These are phyloP conservation scores for Truncatella angustata DNA, from an alignment of 2,329 filamentous ascomycete species.

Conservation along the genomic window DNA sequence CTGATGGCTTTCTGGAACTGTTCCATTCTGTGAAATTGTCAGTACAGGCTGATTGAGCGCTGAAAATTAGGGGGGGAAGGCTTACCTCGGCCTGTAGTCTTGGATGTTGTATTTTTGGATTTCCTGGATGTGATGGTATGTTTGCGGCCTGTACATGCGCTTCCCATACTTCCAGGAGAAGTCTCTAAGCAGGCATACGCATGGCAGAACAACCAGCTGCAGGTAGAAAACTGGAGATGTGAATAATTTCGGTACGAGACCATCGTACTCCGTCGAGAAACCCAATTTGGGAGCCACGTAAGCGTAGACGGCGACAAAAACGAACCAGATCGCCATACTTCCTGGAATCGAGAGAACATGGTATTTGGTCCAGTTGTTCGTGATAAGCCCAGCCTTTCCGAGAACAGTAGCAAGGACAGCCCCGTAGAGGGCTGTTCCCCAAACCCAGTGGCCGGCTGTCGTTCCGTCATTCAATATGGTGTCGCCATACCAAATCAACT, in stretches of 20 bases:
- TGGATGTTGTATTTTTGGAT: conserved; percentile 99
- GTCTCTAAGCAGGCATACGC: conserved; percentile 81
- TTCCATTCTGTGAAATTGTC: conserved; percentile 72
- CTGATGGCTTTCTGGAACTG: conserved; percentile 99
- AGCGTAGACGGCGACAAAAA: conserved; percentile 84
- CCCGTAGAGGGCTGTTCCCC: conserved; percentile 93
- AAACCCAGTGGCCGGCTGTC: conserved; percentile 92
- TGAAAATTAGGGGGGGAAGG: conserved; percentile 16
- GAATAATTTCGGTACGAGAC: conserved; percentile 79
- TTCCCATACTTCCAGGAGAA: conserved; percentile 97
- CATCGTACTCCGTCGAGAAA: conserved; percentile 81
- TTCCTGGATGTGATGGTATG: conserved; percentile 98
- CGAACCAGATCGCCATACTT: conserved; percentile 87
- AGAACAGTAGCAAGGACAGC: conserved; percentile 91
- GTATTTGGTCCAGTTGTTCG: conserved; percentile 99
- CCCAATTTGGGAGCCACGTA: conserved; percentile 78
- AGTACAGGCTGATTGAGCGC: conserved; percentile 15
- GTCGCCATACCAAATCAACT: conserved; percentile 80
- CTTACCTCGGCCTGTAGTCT: conserved; percentile 90
- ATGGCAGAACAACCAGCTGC: conserved; percentile 77
- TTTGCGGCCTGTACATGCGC: conserved; percentile 93
- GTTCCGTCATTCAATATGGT: conserved; percentile 76
- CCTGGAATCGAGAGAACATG: conserved; percentile 94
- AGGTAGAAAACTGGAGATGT: conserved; percentile 85
- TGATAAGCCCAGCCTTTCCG: conserved; percentile 90